phyloP scores from a whole-genome alignment of 306 rosid species.

The Rosa multiflora region DNA sequence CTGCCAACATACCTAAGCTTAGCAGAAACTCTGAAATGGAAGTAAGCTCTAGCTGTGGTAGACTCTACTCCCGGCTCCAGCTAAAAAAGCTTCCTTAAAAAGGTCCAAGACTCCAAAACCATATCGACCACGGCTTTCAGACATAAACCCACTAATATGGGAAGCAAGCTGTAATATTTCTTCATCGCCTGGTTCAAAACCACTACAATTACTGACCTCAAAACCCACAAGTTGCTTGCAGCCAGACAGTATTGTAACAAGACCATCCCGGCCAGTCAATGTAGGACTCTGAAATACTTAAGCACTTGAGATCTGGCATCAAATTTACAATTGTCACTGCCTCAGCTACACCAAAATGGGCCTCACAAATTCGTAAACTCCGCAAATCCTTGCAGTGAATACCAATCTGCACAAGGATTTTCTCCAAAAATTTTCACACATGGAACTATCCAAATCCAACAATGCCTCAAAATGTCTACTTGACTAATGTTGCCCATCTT shows the following conservation, averaged over 20 bases:
- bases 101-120: no score
- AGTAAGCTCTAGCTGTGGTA: no score
- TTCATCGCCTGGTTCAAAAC: no score
- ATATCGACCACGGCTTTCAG: no score
- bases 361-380: neutral
- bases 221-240: neutral
- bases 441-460: neutral
- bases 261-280: neutral
- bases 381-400: neutral
- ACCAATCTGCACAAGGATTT: neutral
- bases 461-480: neutral
- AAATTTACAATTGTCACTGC: neutral
- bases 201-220: neutral
- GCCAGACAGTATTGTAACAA: neutral
- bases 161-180: no score
- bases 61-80: no score
- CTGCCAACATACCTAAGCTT: no score
- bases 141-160: no score
- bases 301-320: neutral
- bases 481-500: no score
- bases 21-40: no score
- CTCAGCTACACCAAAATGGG: neutral
- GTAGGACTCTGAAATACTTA: neutral
- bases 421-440: neutral
- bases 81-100: no score